These are phyloP conservation scores for Piper betle DNA, from an alignment of 164 flowering plant species.

Conservation along the genomic window DNA sequence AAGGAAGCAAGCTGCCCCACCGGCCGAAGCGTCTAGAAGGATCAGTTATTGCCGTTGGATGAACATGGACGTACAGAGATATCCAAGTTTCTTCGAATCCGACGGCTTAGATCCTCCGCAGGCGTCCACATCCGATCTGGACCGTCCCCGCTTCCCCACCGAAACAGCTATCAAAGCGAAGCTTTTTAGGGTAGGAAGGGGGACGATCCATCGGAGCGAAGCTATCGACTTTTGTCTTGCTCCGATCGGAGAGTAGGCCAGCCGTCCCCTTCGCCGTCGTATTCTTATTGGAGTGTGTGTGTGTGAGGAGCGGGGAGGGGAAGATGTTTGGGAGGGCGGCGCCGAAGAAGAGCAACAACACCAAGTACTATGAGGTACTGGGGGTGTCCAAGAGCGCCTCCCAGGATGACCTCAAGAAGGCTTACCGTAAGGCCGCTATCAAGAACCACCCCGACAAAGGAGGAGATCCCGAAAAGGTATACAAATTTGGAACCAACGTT, in stretches of 20 bases:
- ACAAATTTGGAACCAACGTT: neutral
- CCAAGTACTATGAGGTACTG: conserved; percentile 64
- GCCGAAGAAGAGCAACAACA: conserved; percentile 81
- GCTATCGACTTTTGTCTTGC: too few relatives aligned
- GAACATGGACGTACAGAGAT: too few relatives aligned
- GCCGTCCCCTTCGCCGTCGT: too few relatives aligned
- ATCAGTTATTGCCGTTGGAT: neutral
- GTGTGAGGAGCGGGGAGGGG: neutral
- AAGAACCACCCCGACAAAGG: conserved; percentile 98
- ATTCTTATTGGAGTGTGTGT: neutral
- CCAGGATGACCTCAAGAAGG: conserved; percentile 82
- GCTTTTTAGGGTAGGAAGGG: too few relatives aligned
- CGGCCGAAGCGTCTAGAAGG: neutral
- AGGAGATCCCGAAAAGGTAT: conserved; percentile 93
- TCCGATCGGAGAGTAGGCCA: too few relatives aligned
- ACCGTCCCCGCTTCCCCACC: neutral
- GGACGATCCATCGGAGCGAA: too few relatives aligned
- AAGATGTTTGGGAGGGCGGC: conserved; percentile 72
- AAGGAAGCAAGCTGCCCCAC: neutral
- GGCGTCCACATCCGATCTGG: neutral
- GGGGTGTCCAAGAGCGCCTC: conserved; percentile 74
- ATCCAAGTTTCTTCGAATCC: neutral
- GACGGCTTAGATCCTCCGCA: neutral
- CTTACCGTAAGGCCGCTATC: conserved; percentile 87
- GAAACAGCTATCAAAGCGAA: too few relatives aligned